Evolutionary conservation across 1,139 yeast genomes (phyloP).

Genomic region (Barnettozyma hawaiiensis): DNA sequence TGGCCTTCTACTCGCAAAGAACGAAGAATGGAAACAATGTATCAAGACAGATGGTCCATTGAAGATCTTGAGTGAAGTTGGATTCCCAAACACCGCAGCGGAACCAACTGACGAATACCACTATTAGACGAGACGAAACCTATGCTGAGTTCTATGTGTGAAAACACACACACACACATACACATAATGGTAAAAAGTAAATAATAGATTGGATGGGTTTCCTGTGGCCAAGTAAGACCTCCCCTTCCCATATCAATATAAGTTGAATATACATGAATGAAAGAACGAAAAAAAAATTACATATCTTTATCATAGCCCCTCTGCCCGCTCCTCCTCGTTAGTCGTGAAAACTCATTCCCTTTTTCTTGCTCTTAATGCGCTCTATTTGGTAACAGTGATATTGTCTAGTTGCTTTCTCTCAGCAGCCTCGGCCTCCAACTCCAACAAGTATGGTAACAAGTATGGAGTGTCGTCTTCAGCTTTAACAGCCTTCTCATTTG

Average conservation of each 20-base stretch:
- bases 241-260: no score
- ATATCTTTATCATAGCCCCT: slow-evolving; percentile 3
- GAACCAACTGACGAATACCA: slow-evolving; percentile 40
- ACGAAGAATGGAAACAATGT: slow-evolving; percentile 43
- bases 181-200: no score
- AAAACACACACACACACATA: no score
- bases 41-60: slow-evolving; percentile 41
- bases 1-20: slow-evolving; percentile 74
- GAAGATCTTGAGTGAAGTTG: slow-evolving; percentile 50
- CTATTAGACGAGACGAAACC: slow-evolving; percentile 28
- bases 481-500: slow-evolving; percentile 70
- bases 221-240: not conserved
- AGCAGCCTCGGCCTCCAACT: slow-evolving; percentile 87
- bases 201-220: slow-evolving; percentile 1
- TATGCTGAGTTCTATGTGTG: no score
- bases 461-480: slow-evolving; percentile 83
- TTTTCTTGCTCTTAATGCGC: not conserved
- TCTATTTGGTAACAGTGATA: slow-evolving; percentile 31
- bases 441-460: slow-evolving; percentile 83
- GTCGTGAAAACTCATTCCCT: not conserved
- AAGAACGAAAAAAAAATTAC: no score
- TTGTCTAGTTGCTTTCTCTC: slow-evolving; percentile 89
- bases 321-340: no score
- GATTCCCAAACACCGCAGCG: slow-evolving; percentile 55
- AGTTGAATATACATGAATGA: slow-evolving; percentile 10